Evolutionary conservation across 2,329 filamentous ascomycete species (phyloP).

Genomic region (Claviceps sp.): DNA sequence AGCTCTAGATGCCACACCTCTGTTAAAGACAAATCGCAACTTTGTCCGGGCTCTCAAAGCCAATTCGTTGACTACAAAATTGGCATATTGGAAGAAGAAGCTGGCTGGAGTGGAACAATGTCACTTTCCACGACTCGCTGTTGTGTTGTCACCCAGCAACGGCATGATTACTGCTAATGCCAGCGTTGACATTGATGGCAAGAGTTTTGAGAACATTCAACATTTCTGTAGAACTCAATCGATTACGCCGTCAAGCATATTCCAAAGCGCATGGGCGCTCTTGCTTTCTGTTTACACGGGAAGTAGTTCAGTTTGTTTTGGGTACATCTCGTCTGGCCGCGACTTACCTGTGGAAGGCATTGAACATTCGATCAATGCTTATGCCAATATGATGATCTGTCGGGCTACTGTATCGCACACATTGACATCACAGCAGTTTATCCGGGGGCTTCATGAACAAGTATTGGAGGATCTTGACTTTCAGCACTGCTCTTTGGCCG

Average conservation of each 20-base stretch:
- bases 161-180: neutral
- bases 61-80: neutral
- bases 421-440: slow-evolving; percentile 25
- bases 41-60: slow-evolving; percentile 3
- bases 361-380: slow-evolving; percentile 3
- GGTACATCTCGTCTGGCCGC: slow-evolving; percentile 2
- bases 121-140: slow-evolving; percentile 6
- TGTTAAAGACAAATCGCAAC: slow-evolving; percentile 1
- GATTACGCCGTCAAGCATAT: slow-evolving; percentile 6
- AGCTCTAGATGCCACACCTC: neutral
- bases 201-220: slow-evolving; percentile 2
- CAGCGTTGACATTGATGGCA: neutral
- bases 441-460: slow-evolving; percentile 24
- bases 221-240: slow-evolving; percentile 24
- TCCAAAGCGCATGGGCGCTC: slow-evolving; percentile 8
- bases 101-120: slow-evolving; percentile 6
- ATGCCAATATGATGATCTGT: slow-evolving; percentile 3
- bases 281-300: slow-evolving; percentile 4
- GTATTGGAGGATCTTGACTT: slow-evolving; percentile 29
- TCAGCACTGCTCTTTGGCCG: slow-evolving; percentile 35
- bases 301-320: slow-evolving; percentile 1
- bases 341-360: slow-evolving; percentile 2
- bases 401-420: neutral
- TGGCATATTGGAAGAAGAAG: slow-evolving; percentile 7
- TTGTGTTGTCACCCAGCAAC: neutral